Conservation (phyloP, 768 basidiomycete species). For the Chalciporus piperatus region DNA sequence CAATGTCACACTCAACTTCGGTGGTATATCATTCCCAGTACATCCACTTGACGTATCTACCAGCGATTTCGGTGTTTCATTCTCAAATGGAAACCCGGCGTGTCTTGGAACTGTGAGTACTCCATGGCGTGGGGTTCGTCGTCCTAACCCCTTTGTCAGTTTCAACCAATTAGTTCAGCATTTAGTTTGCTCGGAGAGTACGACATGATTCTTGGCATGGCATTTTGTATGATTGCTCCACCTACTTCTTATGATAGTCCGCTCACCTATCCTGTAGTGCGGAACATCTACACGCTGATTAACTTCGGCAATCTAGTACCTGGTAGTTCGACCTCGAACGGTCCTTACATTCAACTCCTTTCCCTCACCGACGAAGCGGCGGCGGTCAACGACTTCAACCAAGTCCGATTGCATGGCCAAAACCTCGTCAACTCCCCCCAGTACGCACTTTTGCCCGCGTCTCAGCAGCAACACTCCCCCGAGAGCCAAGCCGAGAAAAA, state of each 20-base stretch:
- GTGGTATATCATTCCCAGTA: slow-evolving; percentile 63
- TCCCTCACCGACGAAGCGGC: slow-evolving; percentile 50
- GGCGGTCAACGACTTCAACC: slow-evolving; percentile 66
- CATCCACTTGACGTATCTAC: slow-evolving; percentile 71
- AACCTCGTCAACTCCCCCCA: slow-evolving; percentile 54
- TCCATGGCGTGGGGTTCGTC: not conserved
- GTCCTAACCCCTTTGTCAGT: slow-evolving; percentile 40
- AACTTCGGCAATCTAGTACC: slow-evolving; percentile 70
- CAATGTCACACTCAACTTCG: slow-evolving; percentile 70
- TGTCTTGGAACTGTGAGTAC: slow-evolving; percentile 67
- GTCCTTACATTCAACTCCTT: slow-evolving; percentile 71
- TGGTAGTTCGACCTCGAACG: slow-evolving; percentile 42
- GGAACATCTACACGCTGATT: slow-evolving; percentile 70
- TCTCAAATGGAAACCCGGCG: slow-evolving; percentile 46
- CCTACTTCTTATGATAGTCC: not conserved
- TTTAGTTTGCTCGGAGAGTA: slow-evolving; percentile 76
- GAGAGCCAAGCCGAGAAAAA: slow-evolving; percentile 65
- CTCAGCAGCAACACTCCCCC: slow-evolving; percentile 60
- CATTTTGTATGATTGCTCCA: slow-evolving; percentile 52
- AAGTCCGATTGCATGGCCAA: slow-evolving; percentile 55
- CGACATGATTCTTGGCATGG: slow-evolving; percentile 83
- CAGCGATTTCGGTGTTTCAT: slow-evolving; percentile 49
- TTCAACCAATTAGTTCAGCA: slow-evolving; percentile 80
- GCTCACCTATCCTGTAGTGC: slow-evolving; percentile 46
- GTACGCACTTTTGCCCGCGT: slow-evolving; percentile 58